phyloP scores from a whole-genome alignment of 2,329 filamentous ascomycete genomes.

The Calonectria hongkongensis region DNA sequence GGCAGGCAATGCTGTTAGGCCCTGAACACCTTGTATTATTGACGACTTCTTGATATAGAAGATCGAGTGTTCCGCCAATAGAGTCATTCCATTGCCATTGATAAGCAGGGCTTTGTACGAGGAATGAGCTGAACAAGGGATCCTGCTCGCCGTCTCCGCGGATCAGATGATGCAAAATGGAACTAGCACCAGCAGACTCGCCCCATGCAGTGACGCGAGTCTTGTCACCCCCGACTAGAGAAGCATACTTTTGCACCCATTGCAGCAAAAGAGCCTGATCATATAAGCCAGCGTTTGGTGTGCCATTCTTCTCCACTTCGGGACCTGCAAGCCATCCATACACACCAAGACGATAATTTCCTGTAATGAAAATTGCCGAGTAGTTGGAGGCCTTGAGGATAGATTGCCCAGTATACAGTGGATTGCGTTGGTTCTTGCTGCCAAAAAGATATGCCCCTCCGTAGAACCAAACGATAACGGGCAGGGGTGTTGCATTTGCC shows the following conservation, averaged over 20 bases:
- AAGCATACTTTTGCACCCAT: conserved; percentile 69
- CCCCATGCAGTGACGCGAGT: conserved; percentile 68
- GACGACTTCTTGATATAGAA: conserved; percentile 3
- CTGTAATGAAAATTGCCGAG: conserved; percentile 66
- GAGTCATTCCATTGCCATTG: conserved; percentile 42
- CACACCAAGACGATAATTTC: conserved; percentile 69
- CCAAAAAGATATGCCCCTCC: conserved; percentile 67
- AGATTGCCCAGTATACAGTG: conserved; percentile 59
- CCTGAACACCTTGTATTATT: not conserved
- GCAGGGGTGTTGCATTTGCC: conserved; percentile 60
- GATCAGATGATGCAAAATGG: conserved; percentile 70
- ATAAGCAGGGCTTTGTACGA: conserved; percentile 36
- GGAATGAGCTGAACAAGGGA: conserved; percentile 61
- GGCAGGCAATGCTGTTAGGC: conserved; percentile 35
- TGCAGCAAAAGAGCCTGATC: conserved; percentile 67
- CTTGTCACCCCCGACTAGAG: conserved; percentile 67
- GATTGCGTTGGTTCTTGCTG: conserved; percentile 61
- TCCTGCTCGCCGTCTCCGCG: conserved; percentile 64
- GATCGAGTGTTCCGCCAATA: conserved; percentile 28
- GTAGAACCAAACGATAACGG: conserved; percentile 68
- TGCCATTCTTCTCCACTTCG: conserved; percentile 63
- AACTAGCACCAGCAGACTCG: conserved; percentile 70
- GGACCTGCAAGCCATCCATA: conserved; percentile 67
- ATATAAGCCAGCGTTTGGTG: conserved; percentile 65
- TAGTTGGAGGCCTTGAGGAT: conserved; percentile 52